A percentile compares a stretch with the other conserved stretches of the same genome.
phyloP scores from a whole-genome alignment of 768 basidiomycete species.

The Xerocomellus dryophilus region DNA sequence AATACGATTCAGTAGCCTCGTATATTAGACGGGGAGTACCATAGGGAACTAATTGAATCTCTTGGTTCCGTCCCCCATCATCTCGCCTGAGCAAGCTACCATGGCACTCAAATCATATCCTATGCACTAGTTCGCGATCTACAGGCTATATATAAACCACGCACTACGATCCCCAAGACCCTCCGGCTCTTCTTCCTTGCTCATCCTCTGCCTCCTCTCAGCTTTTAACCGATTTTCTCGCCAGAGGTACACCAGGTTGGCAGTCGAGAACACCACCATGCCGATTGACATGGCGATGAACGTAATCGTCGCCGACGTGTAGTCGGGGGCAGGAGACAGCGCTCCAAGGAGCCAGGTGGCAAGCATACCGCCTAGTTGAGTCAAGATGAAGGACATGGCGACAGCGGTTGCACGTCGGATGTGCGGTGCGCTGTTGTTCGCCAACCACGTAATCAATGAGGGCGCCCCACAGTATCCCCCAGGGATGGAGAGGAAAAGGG shows the following conservation, averaged over 20 bases:
- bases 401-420: neutral
- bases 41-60: no score
- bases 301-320: neutral
- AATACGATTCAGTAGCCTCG: no score
- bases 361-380: neutral
- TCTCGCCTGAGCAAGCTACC: no score
- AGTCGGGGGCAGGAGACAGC: neutral
- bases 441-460: neutral
- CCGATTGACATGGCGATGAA: neutral
- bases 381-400: neutral
- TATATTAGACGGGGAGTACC: no score
- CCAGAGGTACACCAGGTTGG: neutral
- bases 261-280: neutral
- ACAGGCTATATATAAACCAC: slow-evolving; percentile 53
- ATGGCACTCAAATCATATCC: neutral
- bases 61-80: no score
- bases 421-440: slow-evolving; percentile 4
- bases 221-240: neutral
- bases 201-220: slow-evolving; percentile 30
- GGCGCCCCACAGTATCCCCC: slow-evolving; percentile 40
- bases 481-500: slow-evolving; percentile 53
- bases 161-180: slow-evolving; percentile 50
- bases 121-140: neutral
- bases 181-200: slow-evolving; percentile 36
- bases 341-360: slow-evolving; percentile 3